Conservation (phyloP, 2,329 filamentous ascomycete genomes). For the Apiospora saccharicola region DNA sequence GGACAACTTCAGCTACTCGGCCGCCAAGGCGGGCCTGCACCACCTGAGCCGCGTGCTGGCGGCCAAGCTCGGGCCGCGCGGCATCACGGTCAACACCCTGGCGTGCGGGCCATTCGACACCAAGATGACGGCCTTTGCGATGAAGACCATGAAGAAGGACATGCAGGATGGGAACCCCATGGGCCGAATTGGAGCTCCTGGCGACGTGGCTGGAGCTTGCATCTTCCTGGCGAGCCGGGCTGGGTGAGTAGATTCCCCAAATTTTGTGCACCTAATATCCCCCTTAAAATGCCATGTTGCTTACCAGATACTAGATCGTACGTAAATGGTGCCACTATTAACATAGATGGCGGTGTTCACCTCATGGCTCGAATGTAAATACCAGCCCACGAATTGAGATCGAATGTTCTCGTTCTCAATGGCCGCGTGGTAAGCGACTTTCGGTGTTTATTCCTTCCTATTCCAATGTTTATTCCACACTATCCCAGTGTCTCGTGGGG, state of each 20-base stretch:
- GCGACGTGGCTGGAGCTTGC: slow-evolving; percentile 76
- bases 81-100: slow-evolving; percentile 71
- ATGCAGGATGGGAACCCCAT: slow-evolving; percentile 69
- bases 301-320: slow-evolving; percentile 50
- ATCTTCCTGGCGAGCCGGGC: slow-evolving; percentile 74
- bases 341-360: slow-evolving; percentile 64
- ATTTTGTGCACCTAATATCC: not conserved
- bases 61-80: slow-evolving; percentile 63
- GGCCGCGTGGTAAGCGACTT: not conserved
- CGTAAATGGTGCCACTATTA: slow-evolving; percentile 70
- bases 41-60: slow-evolving; percentile 68
- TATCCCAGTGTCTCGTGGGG: too few relatives aligned
- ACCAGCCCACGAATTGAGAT: not conserved
- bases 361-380: slow-evolving; percentile 54
- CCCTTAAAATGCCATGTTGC: not conserved
- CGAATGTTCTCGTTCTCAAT: not conserved
- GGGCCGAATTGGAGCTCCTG: slow-evolving; percentile 69
- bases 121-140: slow-evolving; percentile 72
- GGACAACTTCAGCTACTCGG: slow-evolving; percentile 67
- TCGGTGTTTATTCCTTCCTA: too few relatives aligned
- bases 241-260: slow-evolving; percentile 50
- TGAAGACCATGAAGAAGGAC: slow-evolving; percentile 60
- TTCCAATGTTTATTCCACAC: too few relatives aligned
- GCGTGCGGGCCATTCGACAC: slow-evolving; percentile 76
- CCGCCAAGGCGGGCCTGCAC: slow-evolving; percentile 70